Base-by-base conservation (phyloP, 306 rosid genomes). In the Canavalia gladiata region DNA sequence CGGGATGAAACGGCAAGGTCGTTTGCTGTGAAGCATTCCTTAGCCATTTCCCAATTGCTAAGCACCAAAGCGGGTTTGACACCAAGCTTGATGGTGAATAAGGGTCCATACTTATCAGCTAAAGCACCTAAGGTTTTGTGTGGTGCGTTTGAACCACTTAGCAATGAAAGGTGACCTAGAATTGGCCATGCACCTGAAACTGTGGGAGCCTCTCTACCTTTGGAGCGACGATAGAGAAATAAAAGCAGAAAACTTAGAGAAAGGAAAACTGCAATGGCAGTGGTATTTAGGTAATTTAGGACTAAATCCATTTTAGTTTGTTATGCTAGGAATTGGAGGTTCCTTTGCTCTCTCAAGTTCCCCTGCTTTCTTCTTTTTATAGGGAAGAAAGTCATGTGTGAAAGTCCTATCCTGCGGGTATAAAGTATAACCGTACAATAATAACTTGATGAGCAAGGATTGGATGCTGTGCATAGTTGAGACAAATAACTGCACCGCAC, bases 61-160 rank as follows among this genome's bases (percentile, higher is more conserved):
- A 83, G 13, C 9, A 83, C 76, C 39, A 78, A 3, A 7, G 58
- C 64, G 0, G 0, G 42, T 10, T 13, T 43, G 12, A 5, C 1
- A 2, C 87, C 87, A 5, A 78, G 41, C 28, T 58, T 29, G n/a
- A 78, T 50, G 46, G 72, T 45, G 25, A 84, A 84, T 31, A 79
- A 4, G 6, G 87, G 77, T 11, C 84, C 84, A 31, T 74, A 39
- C 4, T 74, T 58, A 51, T 79, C 81, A 3, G 81, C 87, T 49
- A 79, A 1, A 4, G 72, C 54, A 29, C 81, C 84, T 7, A 84
- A 35, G 3, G 59, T 67, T 49, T 0, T 42, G 4, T 75, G 80
- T 13, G 63, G 66, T 28, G 78, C 58, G 5, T 55, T 0, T 8
- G 73, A 2, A 28, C 72, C 42, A 0, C 37, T 30, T 1, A 74